Percentiles rank a stretch among this genome's conserved stretches.
phyloP scores from a whole-genome alignment of 495 filamentous ascomycete species.

The Aspergillus steynii region DNA sequence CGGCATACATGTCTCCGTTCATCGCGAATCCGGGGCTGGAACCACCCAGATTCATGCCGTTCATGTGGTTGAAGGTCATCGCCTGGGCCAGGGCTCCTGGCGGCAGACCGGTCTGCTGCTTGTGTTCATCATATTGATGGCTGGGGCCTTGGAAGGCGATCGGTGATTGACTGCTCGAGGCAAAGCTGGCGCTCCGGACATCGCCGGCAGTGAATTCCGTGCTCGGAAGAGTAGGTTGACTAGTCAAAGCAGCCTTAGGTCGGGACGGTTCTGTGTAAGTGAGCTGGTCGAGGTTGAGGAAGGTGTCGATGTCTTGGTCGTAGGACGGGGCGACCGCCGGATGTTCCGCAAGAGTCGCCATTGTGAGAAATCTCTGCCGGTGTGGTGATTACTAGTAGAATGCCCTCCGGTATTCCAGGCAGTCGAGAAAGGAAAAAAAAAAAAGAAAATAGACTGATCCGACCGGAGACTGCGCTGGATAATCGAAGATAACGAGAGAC shows the following conservation, averaged over 20 bases:
- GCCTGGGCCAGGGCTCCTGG: conserved; percentile 73
- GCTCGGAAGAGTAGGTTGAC: conserved; percentile 39
- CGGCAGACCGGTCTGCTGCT: conserved; percentile 87
- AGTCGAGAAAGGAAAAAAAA: not conserved
- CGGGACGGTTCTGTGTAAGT: conserved; percentile 43
- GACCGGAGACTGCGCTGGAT: not conserved
- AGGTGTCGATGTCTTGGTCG: conserved; percentile 51
- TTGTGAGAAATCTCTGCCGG: conserved; percentile 21
- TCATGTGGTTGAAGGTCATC: conserved; percentile 63
- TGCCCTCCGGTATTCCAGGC: not conserved
- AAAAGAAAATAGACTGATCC: not conserved
- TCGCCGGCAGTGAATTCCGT: conserved; percentile 41
- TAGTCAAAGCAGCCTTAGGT: conserved; percentile 39
- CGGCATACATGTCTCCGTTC: conserved; percentile 48
- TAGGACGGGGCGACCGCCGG: conserved; percentile 38
- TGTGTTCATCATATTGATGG: conserved; percentile 88
- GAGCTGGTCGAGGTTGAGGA: conserved; percentile 53
- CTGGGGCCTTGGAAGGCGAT: conserved; percentile 74
- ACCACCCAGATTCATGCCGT: conserved; percentile 53
- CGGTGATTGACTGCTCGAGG: conserved; percentile 46
- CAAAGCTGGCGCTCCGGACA: conserved; percentile 41
- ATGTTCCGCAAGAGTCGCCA: conserved; percentile 47
- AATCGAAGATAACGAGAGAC: conserved; percentile 5
- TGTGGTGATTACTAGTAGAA: not conserved
- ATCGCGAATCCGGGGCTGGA: conserved; percentile 45